These are phyloP conservation scores for Periglandula ipomoeae DNA, from an alignment of 2,329 filamentous ascomycete genomes.

Conservation along the genomic window DNA sequence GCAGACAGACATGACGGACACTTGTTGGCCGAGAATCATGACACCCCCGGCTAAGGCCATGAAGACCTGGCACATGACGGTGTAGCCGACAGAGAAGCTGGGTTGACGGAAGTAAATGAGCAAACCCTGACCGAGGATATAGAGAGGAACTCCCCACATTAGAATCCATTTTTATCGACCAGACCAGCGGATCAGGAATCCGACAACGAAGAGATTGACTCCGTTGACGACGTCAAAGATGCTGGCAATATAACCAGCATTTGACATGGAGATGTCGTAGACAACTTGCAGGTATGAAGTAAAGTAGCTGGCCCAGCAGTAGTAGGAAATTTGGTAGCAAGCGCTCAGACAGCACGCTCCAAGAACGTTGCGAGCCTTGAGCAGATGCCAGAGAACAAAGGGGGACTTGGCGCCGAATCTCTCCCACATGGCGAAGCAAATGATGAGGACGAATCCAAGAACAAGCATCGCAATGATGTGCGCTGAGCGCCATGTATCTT, in stretches of 20 bases:
- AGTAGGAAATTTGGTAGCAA: conserved; percentile 40
- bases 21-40: conserved; percentile 44
- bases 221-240: conserved; percentile 43
- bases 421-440: conserved; percentile 49
- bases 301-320: conserved; percentile 45
- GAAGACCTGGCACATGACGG: conserved; percentile 45
- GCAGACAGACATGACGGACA: conserved; percentile 48
- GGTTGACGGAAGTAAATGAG: conserved; percentile 27
- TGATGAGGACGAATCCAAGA: conserved; percentile 48
- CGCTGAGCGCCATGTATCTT: conserved; percentile 39
- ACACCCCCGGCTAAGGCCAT: conserved; percentile 44
- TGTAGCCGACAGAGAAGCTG: conserved; percentile 34
- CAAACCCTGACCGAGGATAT: conserved; percentile 40
- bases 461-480: conserved; percentile 53
- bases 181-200: conserved; percentile 34
- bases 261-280: conserved; percentile 28
- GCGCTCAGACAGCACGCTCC: conserved; percentile 37
- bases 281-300: conserved; percentile 48
- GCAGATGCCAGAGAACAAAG: conserved; percentile 44
- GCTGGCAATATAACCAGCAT: conserved; percentile 37
- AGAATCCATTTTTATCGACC: conserved; percentile 41
- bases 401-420: conserved; percentile 45
- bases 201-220: conserved; percentile 39
- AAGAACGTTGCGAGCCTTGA: conserved; percentile 42
- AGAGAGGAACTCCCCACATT: conserved; percentile 37